phyloP scores from a whole-genome alignment of 169 alveolate species.

The Besnoitia besnoiti region DNA sequence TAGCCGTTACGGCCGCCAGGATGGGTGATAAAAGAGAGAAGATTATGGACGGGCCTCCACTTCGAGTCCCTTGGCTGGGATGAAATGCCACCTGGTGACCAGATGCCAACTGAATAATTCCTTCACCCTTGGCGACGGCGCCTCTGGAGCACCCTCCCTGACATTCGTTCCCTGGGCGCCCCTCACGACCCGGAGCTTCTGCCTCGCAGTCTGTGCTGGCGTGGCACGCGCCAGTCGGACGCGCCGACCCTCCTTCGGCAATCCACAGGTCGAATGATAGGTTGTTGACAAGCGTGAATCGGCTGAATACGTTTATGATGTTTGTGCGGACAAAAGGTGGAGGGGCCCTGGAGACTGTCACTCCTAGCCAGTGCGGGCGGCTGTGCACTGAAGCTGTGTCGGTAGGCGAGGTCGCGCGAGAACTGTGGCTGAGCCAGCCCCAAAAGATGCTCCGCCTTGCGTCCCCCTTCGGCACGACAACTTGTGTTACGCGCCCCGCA shows the following conservation, averaged over 20 bases:
- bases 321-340: conserved; percentile 68
- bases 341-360: conserved; percentile 58
- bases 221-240: background rate
- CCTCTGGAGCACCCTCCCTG: background rate
- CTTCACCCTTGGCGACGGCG: background rate
- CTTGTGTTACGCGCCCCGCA: conserved; percentile 61
- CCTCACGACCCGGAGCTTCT: background rate
- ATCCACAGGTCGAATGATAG: conserved; percentile 53
- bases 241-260: conserved; percentile 31
- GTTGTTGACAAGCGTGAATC: conserved; percentile 50
- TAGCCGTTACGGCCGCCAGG: no score
- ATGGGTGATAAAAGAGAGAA: background rate
- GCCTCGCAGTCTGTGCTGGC: background rate
- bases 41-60: conserved; percentile 5
- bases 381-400: background rate
- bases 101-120: background rate
- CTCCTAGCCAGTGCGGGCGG: conserved; percentile 48
- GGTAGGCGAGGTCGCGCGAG: background rate
- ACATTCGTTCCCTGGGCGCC: background rate
- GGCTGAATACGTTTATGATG: conserved; percentile 52
- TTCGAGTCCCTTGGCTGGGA: background rate
- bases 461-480: conserved; percentile 33
- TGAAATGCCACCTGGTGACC: conserved; percentile 11
- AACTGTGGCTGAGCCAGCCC: background rate
- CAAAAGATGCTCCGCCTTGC: background rate